Base-by-base conservation (phyloP, 768 basidiomycete genomes). In the Ephemerocybe angulata region DNA sequence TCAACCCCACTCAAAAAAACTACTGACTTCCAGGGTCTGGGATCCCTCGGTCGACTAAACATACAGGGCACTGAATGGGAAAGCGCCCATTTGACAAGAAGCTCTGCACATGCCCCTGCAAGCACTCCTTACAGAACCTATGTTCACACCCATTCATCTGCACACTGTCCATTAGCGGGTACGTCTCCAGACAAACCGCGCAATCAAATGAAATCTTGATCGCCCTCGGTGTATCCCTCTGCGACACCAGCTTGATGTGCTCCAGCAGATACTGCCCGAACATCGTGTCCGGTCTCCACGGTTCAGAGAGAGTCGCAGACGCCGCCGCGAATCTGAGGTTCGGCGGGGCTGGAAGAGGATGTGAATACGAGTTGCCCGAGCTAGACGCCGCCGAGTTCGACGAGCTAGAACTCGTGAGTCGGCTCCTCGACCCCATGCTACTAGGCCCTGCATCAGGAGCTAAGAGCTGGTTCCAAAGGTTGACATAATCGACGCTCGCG, bases 71-170 rank as follows among this genome's bases (percentile, higher is more conserved):
- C 28, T 56, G 49, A 29, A 56, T 56, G 3, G 55, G 55, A 35
- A 33, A 56, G 8, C 55, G 33, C n/a, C 55, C 55, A 44, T 51
- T 50, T 15, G 25, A 28, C 50, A 56, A 46, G 38, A 51, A 56
- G 55, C 49, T 56, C 49, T 35, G 28, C 13, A 56, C 55, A 46
- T 56, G 55, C 6, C 55, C 50, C 37, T 28, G 30, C 55, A 56
- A 44, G 21, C 55, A 56, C 24, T 56, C 55, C 44, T 56, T 56
- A 37, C 55, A 56, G 28, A 56, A 56, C 49, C 49, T 15, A 43
- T 56, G 55, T 2, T 56, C 55, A 27, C 55, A 56, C 11, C 55
- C 55, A 8, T 38, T 31, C 13, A 56, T 30, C 42, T 56, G 48
- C 10, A 56, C 42, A 25, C 55, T 46, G 21, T 21, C 40, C 24